phyloP scores from a whole-genome alignment of 805 yeast genomes.

The Candida ipomoeae region DNA sequence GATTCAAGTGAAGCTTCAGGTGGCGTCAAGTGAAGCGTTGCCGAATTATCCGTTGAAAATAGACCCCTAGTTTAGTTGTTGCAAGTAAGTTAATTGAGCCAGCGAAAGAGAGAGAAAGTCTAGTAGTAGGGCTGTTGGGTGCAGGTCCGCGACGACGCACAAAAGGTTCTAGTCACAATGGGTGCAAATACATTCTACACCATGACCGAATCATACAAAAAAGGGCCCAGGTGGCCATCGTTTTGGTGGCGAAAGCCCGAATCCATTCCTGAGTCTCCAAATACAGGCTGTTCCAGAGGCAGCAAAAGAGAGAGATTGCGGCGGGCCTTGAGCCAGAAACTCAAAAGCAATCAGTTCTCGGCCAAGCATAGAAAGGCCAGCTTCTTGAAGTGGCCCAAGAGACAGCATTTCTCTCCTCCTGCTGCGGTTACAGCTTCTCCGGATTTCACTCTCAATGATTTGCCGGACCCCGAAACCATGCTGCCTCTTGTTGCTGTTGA shows the following conservation, averaged over 20 bases:
- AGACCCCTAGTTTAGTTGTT: not conserved
- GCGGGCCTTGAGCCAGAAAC: not conserved
- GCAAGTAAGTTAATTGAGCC: not conserved
- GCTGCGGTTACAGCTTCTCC: not conserved
- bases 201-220: not conserved
- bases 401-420: not conserved
- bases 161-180: not conserved
- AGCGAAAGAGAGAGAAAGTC: not conserved
- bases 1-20: not conserved
- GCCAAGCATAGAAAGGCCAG: not conserved
- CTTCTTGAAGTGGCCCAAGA: not conserved
- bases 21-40: not conserved
- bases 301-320: constrained; percentile 2
- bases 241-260: not conserved
- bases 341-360: not conserved
- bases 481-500: not conserved
- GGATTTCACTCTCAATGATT: not conserved
- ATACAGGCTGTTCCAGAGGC: not conserved
- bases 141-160: not conserved
- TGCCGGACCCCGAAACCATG: not conserved
- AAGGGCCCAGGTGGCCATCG: not conserved
- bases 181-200: constrained; percentile 1
- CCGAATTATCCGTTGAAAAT: not conserved
- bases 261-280: not conserved
- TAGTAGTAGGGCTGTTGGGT: not conserved